Base-by-base conservation (phyloP, 768 basidiomycete species). In the Suillus alpinus region DNA sequence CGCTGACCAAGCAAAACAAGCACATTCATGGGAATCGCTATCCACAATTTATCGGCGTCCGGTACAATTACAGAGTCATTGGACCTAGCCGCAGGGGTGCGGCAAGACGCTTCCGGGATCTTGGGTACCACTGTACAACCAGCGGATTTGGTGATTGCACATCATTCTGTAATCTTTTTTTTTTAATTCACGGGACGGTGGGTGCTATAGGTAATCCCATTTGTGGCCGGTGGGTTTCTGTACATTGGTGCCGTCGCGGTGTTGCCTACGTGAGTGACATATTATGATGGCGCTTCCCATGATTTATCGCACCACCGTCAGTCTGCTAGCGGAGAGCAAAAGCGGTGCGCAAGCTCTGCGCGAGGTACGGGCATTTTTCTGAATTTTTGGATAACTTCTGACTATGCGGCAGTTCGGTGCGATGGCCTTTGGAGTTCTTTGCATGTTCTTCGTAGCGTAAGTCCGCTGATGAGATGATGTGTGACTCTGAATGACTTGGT, bases 221-320 rank as follows among this genome's bases (percentile, higher is more conserved):
- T 92, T 70, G 92, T 93, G 49, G 92, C 92, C 37, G 92, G 92
- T 64, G 93, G 93, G 18, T 97, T 95, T 78, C 77, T 96, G 68
- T 95, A 95, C 75, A 95, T 96, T 69, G 94, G 93, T 31, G 91
- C 92, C 34, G 94, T 95, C 59, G 92, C 93, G 52, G 93, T 95
- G 62, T 77, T 95, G 62, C 94, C 94, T 67, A 92, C 90, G 91
- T 93, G 81, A 69, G 90, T 81, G 20, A 31, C 32, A 37, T 63
- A 47, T 62, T 58, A 3, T 18, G 44, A 16, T 58, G 10, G 53
- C 36, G 59, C 46, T 53, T 60, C 52, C 20, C 59, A 49, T 64
- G 40, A 55, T 34, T 62, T 43, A 61, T 63, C 50, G 62, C 60
- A 64, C 63, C 59, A 36, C 12, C 64, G 65, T 56, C 67, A 94